These are phyloP conservation scores for Exobasidium cylindrosporum DNA, from an alignment of 1,284 basidiomycete species.

Conservation along the genomic window DNA sequence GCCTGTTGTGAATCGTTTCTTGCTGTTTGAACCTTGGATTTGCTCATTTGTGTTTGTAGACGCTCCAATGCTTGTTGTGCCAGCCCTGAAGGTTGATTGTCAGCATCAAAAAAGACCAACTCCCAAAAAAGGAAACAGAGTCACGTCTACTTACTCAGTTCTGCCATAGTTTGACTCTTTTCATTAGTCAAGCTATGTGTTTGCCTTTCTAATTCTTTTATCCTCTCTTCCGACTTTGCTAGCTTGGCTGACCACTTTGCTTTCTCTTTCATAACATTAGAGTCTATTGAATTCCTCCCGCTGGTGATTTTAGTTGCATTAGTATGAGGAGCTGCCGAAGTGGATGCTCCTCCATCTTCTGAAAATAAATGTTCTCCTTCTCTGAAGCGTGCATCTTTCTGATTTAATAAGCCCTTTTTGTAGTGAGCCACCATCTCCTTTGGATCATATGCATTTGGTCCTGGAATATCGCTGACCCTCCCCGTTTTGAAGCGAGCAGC, in stretches of 20 bases:
- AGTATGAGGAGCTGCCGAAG: not conserved
- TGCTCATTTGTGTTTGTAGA: not conserved
- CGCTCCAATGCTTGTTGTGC: not conserved
- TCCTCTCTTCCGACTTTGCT: slow-evolving; percentile 1
- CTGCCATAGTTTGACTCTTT: not conserved
- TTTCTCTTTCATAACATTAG: not conserved
- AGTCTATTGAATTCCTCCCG: not conserved
- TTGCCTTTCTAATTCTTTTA: not conserved
- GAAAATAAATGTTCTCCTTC: not conserved
- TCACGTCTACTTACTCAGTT: not conserved
- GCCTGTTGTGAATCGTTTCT: not conserved
- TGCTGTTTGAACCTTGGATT: not conserved
- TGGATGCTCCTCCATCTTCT: not conserved
- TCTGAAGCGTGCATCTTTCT: slow-evolving; percentile 5
- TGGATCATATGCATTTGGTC: slow-evolving; percentile 12
- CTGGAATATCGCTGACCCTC: not conserved
- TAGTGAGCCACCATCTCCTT: not conserved
- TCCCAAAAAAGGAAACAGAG: not conserved
- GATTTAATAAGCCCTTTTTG: not conserved
- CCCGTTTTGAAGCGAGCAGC: slow-evolving; percentile 5
- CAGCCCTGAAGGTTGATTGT: too few species aligned
- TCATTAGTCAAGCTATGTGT: not conserved
- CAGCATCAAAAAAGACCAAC: too few species aligned
- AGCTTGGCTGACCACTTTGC: not conserved
- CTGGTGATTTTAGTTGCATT: not conserved